phyloP scores from a whole-genome alignment of 805 yeast species.

The Wickerhamiella parazyma region DNA sequence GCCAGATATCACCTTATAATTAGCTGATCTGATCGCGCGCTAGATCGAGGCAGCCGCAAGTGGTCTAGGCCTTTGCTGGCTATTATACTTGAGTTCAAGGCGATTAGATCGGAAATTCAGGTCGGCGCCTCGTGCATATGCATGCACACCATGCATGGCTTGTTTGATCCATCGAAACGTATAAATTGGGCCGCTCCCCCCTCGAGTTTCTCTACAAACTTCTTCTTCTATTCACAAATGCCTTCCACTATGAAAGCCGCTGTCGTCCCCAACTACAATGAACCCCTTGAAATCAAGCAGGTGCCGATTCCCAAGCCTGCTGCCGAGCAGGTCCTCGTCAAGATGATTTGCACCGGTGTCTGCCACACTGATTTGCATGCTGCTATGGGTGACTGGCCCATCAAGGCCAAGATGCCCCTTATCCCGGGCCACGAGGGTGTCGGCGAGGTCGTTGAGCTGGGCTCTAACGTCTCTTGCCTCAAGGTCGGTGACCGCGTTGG shows the following conservation, averaged over 20 bases:
- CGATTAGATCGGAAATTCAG: too few relatives aligned
- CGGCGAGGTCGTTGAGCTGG: slow-evolving; percentile 69
- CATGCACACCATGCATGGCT: not conserved
- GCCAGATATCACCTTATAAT: too few relatives aligned
- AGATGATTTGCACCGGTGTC: slow-evolving; percentile 79
- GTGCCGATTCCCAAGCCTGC: slow-evolving; percentile 72
- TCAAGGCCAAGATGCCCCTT: slow-evolving; percentile 56
- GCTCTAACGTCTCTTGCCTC: slow-evolving; percentile 53
- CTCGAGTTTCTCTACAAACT: not conserved
- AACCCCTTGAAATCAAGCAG: slow-evolving; percentile 52
- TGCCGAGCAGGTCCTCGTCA: slow-evolving; percentile 62
- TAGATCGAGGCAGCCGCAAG: too few relatives aligned
- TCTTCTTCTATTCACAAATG: not conserved
- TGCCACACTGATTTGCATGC: slow-evolving; percentile 93
- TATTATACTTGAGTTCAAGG: not conserved
- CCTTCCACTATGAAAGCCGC: slow-evolving; percentile 38
- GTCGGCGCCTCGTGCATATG: not conserved
- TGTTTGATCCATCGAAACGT: not conserved
- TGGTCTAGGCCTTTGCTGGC: not conserved
- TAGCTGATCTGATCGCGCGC: too few relatives aligned
- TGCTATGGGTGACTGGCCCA: slow-evolving; percentile 90
- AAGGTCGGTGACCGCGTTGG: slow-evolving; percentile 74
- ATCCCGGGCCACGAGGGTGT: slow-evolving; percentile 91
- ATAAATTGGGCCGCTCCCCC: not conserved
- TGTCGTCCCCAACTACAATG: slow-evolving; percentile 51